phyloP scores from a whole-genome alignment of 2,329 filamentous ascomycete species.

The Sporothrix brasiliensis region DNA sequence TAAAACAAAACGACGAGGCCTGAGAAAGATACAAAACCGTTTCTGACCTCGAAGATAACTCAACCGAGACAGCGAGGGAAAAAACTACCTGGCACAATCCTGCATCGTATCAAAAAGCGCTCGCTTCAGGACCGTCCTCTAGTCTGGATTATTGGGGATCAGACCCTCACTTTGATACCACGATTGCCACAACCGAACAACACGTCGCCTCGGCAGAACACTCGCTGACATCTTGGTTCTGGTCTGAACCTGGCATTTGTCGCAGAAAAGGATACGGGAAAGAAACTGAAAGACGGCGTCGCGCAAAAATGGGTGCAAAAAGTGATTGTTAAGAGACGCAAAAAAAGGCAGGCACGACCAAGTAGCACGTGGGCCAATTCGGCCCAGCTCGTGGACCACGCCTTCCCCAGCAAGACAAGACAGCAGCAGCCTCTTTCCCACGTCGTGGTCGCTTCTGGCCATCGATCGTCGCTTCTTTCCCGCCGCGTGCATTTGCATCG shows the following conservation, averaged over 20 bases:
- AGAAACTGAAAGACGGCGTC: neutral
- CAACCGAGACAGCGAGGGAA: neutral
- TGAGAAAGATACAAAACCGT: neutral
- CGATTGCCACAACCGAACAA: neutral
- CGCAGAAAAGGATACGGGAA: neutral
- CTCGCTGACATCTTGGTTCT: neutral
- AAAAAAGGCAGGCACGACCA: conserved; percentile 13
- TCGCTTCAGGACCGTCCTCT: neutral
- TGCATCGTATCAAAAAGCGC: neutral
- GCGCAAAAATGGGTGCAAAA: neutral
- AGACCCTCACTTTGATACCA: conserved; percentile 21
- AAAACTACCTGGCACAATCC: neutral
- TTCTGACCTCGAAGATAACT: neutral
- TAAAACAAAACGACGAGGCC: neutral
- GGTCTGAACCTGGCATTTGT: neutral
- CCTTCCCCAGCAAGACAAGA: conserved; percentile 12
- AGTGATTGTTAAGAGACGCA: neutral
- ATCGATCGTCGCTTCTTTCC: conserved; percentile 5
- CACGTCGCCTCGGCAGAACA: neutral
- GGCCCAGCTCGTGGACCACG: conserved; percentile 8
- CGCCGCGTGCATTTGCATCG: conserved; percentile 6
- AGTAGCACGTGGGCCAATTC: conserved; percentile 17
- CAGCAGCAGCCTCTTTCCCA: conserved; percentile 6
- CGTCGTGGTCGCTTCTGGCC: conserved; percentile 6
- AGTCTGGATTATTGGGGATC: conserved; percentile 8